Evolutionary conservation across 1,139 yeast species (phyloP), one percentile per base, ranked within the genome.

Genomic region (Waltiozyma sp.): DNA sequence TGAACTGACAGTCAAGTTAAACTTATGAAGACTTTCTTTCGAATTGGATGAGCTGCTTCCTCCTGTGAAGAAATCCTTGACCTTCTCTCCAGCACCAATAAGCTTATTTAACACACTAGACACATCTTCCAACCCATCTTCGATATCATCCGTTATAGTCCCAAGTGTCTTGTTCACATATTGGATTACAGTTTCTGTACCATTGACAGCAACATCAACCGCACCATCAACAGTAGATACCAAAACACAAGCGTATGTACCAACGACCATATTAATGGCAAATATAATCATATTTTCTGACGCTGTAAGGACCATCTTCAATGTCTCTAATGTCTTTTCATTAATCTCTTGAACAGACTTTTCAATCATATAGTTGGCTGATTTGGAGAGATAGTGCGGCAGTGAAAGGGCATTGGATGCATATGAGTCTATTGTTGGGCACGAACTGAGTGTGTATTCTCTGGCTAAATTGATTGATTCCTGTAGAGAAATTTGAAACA

Each of bases 171-270:
- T 62, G 54, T 88, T 85, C 1, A 86, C 83, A 28, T 70, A 66
- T 9, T 61, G 57, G 4, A 87, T 68, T 2, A 85, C 65, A 1
- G 72, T 59, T 52, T 80, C 85, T 0, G 93, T 77, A 0, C 88
- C 75, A 56, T 86, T 85, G 2, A 83, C 60, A 0, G 94, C 94
- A 37, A 78, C 76, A 49, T 77, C 78, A 1, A 82, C 81, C 0
- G 86, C 72, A 2, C 91, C 86, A 50, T 76, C 78, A 9, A 88
- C 66, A 0, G 89, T 74, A 6, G 93, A 80, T 0, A 84, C 77
- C 8, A 87, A 60, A 21, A 91, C 65, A 62, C 98, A 91, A 0
- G 85, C 79, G 60, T 84, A 85, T 0, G 97, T 89, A 0, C 96
- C 97, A 9, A 88, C 62, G 42, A 83, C 73, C 49, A 89, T 55